Evolutionary conservation across 352 stramenopile genomes (phyloP), one percentile per base, ranked within the genome.

Genomic region (Halophytophthora polymorphica): DNA sequence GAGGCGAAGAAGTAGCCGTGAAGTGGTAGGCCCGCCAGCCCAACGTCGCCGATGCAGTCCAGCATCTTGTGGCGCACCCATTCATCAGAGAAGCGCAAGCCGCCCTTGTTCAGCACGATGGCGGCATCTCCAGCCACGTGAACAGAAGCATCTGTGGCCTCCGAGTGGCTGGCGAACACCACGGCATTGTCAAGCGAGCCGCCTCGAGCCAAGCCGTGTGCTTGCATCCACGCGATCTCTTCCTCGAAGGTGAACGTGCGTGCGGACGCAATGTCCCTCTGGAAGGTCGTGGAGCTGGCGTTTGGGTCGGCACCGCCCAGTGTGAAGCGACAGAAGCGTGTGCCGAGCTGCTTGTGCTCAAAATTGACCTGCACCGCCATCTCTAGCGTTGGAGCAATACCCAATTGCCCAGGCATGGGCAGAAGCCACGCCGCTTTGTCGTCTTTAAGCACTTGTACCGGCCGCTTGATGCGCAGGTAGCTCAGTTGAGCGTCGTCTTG

Each of bases 221-320:
- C 39, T 25, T 61, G 80, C 67, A 89, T 76, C 71, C 66, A 80
- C 41, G 58, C 63, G 45, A 89, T 74, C 53, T 88, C 75, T 6
- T 88, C 69, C 56, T 85, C 66, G 45, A 91, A 88, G 37, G 80
- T 88, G 58, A 91, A 88, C 6, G 77, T 91, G 6, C 75, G 69
- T 14, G 77, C 73, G 2, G 71, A 46, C 15, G 77, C 80, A 22
- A 89, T 61, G 2, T 77, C 33, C 0, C 51, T 25, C 1, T 60
- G 39, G 43, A 88, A 88, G 0, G 45, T 23, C 1, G 37, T 18
- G 8, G 68, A 17, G 1, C 70, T 83, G 0, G 29, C 31, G 1
- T 72, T 53, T 2, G 65, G 41, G 50, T 83, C 61, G n/a, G 48
- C 51, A 3, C 25, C 25, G 15, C 58, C 59, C 28, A 83, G 47